phyloP scores from a whole-genome alignment of 2,329 filamentous ascomycete species.

The Fusarium sp. region DNA sequence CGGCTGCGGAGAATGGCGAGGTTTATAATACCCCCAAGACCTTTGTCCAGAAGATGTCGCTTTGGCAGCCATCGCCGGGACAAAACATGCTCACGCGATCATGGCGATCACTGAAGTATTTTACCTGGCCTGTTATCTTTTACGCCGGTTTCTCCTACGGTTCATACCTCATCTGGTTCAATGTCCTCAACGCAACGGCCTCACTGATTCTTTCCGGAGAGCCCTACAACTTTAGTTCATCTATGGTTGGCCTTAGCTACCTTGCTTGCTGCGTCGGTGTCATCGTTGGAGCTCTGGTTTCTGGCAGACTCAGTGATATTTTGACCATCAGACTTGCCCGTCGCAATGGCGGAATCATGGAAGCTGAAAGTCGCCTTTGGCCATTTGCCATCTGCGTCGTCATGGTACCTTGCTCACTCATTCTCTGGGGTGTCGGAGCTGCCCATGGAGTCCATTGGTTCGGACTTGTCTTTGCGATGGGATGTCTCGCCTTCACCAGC shows the following conservation, averaged over 20 bases:
- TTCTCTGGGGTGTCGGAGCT: conserved; percentile 51
- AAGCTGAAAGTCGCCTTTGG: conserved; percentile 56
- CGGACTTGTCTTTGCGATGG: conserved; percentile 55
- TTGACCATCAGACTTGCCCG: conserved; percentile 53
- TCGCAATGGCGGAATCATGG: conserved; percentile 54
- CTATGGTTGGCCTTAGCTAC: conserved; percentile 54
- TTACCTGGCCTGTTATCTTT: conserved; percentile 56
- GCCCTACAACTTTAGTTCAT: conserved; percentile 51
- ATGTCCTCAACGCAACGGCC: conserved; percentile 55
- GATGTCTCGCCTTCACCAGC: conserved; percentile 46
- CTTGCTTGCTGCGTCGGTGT: conserved; percentile 51
- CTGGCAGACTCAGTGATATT: conserved; percentile 52
- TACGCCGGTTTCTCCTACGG: conserved; percentile 56
- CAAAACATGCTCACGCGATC: conserved; percentile 49
- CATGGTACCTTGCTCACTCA: conserved; percentile 40
- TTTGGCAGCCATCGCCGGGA: conserved; percentile 51
- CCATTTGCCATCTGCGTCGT: conserved; percentile 47
- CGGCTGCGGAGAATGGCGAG: conserved; percentile 10
- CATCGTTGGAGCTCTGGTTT: conserved; percentile 40
- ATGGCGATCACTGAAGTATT: conserved; percentile 49
- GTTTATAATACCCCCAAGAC: conserved; percentile 46
- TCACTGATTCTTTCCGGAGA: conserved; percentile 53
- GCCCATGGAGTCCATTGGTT: conserved; percentile 54
- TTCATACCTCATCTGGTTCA: conserved; percentile 56
- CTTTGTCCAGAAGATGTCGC: conserved; percentile 55